Percentiles rank a stretch among this genome's conserved stretches.
These are phyloP conservation scores for Clarireedia sp. DNA, from an alignment of 2,329 filamentous ascomycete species.

Conservation along the genomic window DNA sequence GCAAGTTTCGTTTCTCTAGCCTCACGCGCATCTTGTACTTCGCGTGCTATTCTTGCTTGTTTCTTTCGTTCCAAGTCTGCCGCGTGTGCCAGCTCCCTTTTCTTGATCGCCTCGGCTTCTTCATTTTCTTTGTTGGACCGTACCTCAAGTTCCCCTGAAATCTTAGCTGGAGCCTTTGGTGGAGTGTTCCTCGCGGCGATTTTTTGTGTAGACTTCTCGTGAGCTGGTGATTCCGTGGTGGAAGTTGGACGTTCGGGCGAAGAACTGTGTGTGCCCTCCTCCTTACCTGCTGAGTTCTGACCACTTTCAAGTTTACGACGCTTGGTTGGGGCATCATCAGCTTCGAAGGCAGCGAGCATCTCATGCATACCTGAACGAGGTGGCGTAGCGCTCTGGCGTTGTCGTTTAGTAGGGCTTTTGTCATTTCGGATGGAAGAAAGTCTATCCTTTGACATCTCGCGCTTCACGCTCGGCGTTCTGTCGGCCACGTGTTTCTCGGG, in stretches of 20 bases:
- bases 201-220: conserved; percentile 12
- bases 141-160: conserved; percentile 15
- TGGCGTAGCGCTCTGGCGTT: conserved; percentile 51
- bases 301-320: conserved; percentile 45
- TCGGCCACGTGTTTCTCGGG: conserved; percentile 32
- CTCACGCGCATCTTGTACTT: conserved; percentile 22
- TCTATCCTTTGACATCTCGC: conserved; percentile 52
- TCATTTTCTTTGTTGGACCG: conserved; percentile 30
- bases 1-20: conserved; percentile 29
- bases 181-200: neutral
- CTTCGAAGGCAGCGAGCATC: conserved; percentile 43
- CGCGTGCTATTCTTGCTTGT: conserved; percentile 15
- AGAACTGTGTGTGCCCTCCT: conserved; percentile 21
- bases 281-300: conserved; percentile 13
- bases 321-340: conserved; percentile 44
- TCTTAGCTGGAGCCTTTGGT: neutral
- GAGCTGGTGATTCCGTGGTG: conserved; percentile 14
- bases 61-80: conserved; percentile 21
- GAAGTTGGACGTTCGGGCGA: conserved; percentile 23
- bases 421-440: conserved; percentile 42
- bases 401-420: conserved; percentile 44
- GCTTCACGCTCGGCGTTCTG: conserved; percentile 51
- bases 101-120: conserved; percentile 24
- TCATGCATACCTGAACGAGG: conserved; percentile 37
- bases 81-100: conserved; percentile 22